Conservation (phyloP, 2,329 filamentous ascomycete genomes). For the Exophiala viscosa region DNA sequence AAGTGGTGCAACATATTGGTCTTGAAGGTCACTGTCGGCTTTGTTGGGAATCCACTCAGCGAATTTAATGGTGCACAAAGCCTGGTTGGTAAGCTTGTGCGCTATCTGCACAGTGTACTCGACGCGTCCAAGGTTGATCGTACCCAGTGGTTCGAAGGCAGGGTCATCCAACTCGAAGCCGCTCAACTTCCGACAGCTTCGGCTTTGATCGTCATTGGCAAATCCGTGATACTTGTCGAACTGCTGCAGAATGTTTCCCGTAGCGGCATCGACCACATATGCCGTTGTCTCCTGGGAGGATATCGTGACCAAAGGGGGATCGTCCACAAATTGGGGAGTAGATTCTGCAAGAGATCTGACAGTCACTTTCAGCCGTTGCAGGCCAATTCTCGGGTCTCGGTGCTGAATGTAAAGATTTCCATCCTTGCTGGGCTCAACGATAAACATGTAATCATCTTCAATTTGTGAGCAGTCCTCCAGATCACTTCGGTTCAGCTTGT, state of each 20-base stretch:
- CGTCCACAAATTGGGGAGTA: conserved; percentile 66
- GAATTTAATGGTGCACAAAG: conserved; percentile 85
- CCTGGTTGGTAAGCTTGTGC: conserved; percentile 65
- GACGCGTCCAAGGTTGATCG: conserved; percentile 76
- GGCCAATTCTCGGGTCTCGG: conserved; percentile 53
- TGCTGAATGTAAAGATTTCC: conserved; percentile 84
- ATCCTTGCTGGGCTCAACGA: conserved; percentile 85
- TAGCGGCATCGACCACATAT: conserved; percentile 82
- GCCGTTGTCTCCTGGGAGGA: conserved; percentile 88
- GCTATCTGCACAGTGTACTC: conserved; percentile 89
- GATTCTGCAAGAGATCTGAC: conserved; percentile 81
- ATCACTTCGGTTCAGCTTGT: conserved; percentile 64
- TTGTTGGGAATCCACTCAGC: conserved; percentile 95
- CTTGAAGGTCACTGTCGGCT: conserved; percentile 79
- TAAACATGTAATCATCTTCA: conserved; percentile 88
- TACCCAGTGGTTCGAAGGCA: conserved; percentile 76
- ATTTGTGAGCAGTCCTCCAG: conserved; percentile 54
- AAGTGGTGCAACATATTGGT: conserved; percentile 74
- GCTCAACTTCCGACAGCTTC: conserved; percentile 70
- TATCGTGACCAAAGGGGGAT: conserved; percentile 79
- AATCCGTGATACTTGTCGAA: conserved; percentile 56
- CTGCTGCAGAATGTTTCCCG: conserved; percentile 74
- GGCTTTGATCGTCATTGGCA: conserved; percentile 37
- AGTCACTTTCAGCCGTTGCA: conserved; percentile 48
- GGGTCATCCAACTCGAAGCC: conserved; percentile 57